Evolutionary conservation across 306 rosid genomes (phyloP), one percentile per base, ranked within the genome.

Genomic region (Medicago lupulina): DNA sequence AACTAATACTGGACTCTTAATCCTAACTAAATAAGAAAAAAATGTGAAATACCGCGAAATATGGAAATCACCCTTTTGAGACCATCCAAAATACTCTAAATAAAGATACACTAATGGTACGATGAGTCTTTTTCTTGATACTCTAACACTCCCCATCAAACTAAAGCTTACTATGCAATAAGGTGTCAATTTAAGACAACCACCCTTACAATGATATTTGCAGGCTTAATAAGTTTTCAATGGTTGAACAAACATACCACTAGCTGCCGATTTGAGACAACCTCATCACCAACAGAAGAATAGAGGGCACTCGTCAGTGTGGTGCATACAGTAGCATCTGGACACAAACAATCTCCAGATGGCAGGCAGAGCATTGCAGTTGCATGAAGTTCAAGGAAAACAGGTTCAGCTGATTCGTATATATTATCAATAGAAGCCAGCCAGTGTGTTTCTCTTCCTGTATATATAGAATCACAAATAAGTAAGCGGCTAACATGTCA

Each of bases 311-410:
- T 92, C 51, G 16, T 89, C 80, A 92, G 75, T 49, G 96, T 85
- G 18, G 97, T 80, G 81, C 99, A 95, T 39, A 91, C 92, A 7
- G 96, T 85, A 76, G 97, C 97, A 81, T 95, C 97, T 19, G 97
- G 97, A 75, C 82, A 78, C 83, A 95, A 76, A 86, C 97, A 89
- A 80, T 95, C 97, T 78, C 97, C 99, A 80, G 99, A 89, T 54
- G 96, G 93, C 76, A 87, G 79, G 85, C 99, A 95, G 68, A 95
- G 96, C 97, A 89, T 89, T 58, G 95, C 89, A 73, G 89, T 86
- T 76, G 97, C 97, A 75, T 87, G 96, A 91, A 92, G 88, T 86
- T 95, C 93, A 73, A 95, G 88, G 82, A 85, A 92, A 65, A 89
- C 81, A 76, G 92, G 84, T 72, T 88, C 97, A 67, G 64, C 75